A percentile compares a stretch with the other conserved stretches of the same genome.
phyloP scores from a whole-genome alignment of 2,329 filamentous ascomycete genomes.

The Stachybotrys chartarum region DNA sequence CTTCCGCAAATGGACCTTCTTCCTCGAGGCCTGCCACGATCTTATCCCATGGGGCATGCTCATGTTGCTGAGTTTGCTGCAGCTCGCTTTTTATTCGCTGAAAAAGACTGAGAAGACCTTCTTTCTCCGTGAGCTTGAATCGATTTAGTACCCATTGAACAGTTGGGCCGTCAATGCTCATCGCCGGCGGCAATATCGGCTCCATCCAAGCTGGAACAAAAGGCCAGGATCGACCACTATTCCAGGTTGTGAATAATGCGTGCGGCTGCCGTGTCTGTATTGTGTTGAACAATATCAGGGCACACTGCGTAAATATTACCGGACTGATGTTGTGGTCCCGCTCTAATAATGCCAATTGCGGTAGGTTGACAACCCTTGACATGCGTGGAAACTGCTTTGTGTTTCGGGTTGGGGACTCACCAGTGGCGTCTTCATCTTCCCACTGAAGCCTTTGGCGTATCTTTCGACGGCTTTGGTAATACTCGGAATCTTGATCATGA shows the following conservation, averaged over 20 bases:
- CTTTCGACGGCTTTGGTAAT: constrained; percentile 10
- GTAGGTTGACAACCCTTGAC: constrained; percentile 19
- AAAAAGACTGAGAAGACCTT: constrained; percentile 20
- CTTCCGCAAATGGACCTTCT: constrained; percentile 20
- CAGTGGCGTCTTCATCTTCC: constrained; percentile 12
- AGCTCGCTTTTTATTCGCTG: constrained; percentile 17
- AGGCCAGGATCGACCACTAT: constrained; percentile 27
- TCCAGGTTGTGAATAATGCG: constrained; percentile 26
- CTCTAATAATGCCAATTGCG: constrained; percentile 14
- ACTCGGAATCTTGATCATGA: constrained; percentile 14
- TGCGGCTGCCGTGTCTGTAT: constrained; percentile 20
- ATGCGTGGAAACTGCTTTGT: constrained; percentile 16
- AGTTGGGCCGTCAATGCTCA: constrained; percentile 30
- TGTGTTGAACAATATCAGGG: constrained; percentile 25
- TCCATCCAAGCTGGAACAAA: constrained; percentile 28
- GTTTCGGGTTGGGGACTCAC: constrained; percentile 6
- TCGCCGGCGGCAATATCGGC: constrained; percentile 22
- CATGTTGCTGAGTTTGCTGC: constrained; percentile 14
- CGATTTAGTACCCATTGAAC: constrained; percentile 28
- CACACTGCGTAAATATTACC: constrained; percentile 21
- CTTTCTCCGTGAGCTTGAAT: constrained; percentile 13
- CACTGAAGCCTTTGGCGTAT: constrained; percentile 19
- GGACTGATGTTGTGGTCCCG: constrained; percentile 13
- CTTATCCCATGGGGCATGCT: constrained; percentile 26
- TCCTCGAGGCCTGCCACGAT: constrained; percentile 22